Evolutionary conservation across 148 eudicot species (phyloP).

Genomic region (Heliamphora exappendiculata): DNA sequence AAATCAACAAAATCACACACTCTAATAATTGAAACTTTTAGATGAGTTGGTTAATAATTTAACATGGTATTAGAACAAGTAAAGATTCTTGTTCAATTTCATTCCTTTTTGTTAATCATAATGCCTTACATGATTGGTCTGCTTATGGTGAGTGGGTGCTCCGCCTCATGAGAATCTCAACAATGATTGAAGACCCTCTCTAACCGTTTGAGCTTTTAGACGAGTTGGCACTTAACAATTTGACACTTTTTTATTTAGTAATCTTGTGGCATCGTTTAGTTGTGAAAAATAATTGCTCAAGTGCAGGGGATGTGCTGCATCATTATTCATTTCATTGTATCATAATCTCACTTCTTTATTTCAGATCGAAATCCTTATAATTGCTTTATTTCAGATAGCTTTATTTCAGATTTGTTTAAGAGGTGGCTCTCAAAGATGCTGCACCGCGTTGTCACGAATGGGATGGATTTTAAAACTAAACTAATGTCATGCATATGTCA

Average conservation of each 20-base stretch:
- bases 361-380: background rate
- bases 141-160: too few relatives aligned
- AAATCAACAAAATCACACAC: background rate
- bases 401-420: background rate
- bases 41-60: background rate
- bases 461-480: background rate
- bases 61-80: background rate
- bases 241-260: background rate
- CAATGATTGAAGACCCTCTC: background rate
- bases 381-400: background rate
- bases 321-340: background rate
- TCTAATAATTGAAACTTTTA: background rate
- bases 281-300: background rate
- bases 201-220: background rate
- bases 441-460: background rate
- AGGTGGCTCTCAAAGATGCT: too few relatives aligned
- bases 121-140: background rate
- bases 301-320: background rate
- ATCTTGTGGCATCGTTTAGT: background rate
- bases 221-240: background rate
- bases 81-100: background rate
- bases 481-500: background rate
- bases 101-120: background rate
- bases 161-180: too few relatives aligned
- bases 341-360: background rate